Evolutionary conservation across 345 rosid species (phyloP), one percentile per base, ranked within the genome.

Genomic region (Populus pruinosa): DNA sequence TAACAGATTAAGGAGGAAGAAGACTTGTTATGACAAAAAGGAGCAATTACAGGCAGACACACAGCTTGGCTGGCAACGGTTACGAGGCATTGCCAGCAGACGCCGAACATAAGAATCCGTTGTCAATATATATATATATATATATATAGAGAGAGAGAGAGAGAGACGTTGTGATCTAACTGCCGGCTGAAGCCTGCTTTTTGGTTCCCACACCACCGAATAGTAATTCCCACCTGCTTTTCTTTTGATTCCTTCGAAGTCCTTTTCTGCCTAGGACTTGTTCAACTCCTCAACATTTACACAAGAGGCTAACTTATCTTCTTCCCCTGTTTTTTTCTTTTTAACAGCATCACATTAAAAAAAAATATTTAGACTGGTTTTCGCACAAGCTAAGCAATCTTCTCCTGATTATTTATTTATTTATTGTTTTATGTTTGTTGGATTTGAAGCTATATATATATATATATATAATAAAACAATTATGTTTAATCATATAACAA

Each of bases 131-230:
- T 49, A 47, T 41, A 13, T 43, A 69, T 62, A 33, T 4, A 31
- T 31, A 31, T 31, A 31, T 31, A 29, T 3, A 31, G 33, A 31
- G 33, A 31, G 33, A 33, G 36, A 33, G 36, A 33, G 36, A 31
- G 33, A 33, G 35, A 33, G 5, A 74, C 38, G 70, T 69, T 67
- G 43, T 25, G 27, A 33, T 72, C 56, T n/a, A 73, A 47, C 70
- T 70, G 76, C 78, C 50, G 73, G 77, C 74, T 50, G 77, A 71
- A 59, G 68, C 61, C 43, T 53, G 59, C 59, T 20, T 53, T 53
- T 44, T 27, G 2, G 20, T 39, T 62, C 61, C 69, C 23, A 9
- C 17, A 44, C 63, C 47, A n/a, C 50, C 35, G 20, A 17, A 50
- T 53, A 53, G 23, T 18, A 20, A 53, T 20, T 20, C n/a, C 59